Evolutionary conservation across 495 filamentous ascomycete species (phyloP).

Genomic region (Thermothielavioides terrestris): DNA sequence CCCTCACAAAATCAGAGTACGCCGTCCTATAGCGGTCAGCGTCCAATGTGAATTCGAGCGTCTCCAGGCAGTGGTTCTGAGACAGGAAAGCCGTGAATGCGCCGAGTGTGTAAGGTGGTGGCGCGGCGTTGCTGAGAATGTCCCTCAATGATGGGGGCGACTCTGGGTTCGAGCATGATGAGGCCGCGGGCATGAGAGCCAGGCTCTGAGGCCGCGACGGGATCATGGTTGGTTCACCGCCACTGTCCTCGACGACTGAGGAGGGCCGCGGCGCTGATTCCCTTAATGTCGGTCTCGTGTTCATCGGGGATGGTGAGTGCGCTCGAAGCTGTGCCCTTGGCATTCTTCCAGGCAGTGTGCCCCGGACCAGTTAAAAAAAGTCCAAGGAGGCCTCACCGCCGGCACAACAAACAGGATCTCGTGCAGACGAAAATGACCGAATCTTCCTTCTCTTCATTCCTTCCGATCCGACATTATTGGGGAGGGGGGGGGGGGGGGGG

Average conservation of each 20-base stretch:
- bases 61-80: conserved; percentile 96
- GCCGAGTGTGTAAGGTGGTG: conserved; percentile 82
- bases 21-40: conserved; percentile 79
- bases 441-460: conserved; percentile 16
- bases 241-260: conserved; percentile 34
- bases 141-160: conserved; percentile 78
- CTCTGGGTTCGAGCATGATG: conserved; percentile 23
- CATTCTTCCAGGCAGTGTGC: conserved; percentile 34
- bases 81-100: conserved; percentile 97
- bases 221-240: conserved; percentile 38
- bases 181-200: conserved; percentile 32
- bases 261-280: conserved; percentile 31
- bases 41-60: conserved; percentile 94
- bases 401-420: conserved; percentile 7
- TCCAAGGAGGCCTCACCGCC: neutral
- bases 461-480: conserved; percentile 8
- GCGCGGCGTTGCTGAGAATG: conserved; percentile 77
- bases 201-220: conserved; percentile 38
- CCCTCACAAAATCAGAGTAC: conserved; percentile 48
- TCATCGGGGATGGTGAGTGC: conserved; percentile 33
- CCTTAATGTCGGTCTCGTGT: conserved; percentile 30
- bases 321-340: conserved; percentile 34
- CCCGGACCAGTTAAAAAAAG: neutral
- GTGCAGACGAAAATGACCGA: conserved; percentile 8
- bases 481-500: no score